Evolutionary conservation across 106 monocot species (phyloP), one percentile per base, ranked within the genome.

Genomic region (Dioscorea alata): DNA sequence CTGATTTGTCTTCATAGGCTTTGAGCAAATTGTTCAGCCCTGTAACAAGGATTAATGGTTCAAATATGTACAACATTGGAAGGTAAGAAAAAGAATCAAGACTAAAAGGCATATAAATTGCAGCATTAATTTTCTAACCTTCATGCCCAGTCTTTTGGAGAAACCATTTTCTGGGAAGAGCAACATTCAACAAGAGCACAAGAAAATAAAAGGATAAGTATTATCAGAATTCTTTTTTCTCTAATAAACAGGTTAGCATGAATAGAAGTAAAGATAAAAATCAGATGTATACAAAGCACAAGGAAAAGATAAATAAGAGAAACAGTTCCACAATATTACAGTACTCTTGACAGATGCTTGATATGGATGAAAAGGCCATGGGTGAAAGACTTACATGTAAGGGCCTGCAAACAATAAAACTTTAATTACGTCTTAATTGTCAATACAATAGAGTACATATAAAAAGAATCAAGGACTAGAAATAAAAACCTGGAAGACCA

Each of bases 1-100:
- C 96, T 49, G 96, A 84, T 73, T 97, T 97, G 77, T 96, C 95
- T 60, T 94, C 88, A 76, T 90, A 94, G 58, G 90, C 94, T 70
- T 63, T 75, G 23, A 94, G 49, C 35, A 94, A 33, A 75, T 94
- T 94, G 79, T 94, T 94, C 61, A 94, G 70, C 60, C 94, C 94
- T 94, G 59, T 9, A 24, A 69, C 2, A 66, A 19, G 54, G 49
- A 32, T 1, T 66, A 21, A 59, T 0, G 0, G n/a, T 4, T 19
- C 6, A 49, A 20, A 6, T 2, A 68, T 22, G 28, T 13, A 73
- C 12, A 15, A 19, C 12, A 48, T 13, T 13, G 48, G 18, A 19
- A 49, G 7, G 17, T 59, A 12, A 22, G 61, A 56, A 59, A 19
- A 59, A 21, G 20, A 7, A 59, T 4, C 4, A 8, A 59, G 66